Conservation (phyloP, 2,329 filamentous ascomycete species). For the Colletotrichum musicola region DNA sequence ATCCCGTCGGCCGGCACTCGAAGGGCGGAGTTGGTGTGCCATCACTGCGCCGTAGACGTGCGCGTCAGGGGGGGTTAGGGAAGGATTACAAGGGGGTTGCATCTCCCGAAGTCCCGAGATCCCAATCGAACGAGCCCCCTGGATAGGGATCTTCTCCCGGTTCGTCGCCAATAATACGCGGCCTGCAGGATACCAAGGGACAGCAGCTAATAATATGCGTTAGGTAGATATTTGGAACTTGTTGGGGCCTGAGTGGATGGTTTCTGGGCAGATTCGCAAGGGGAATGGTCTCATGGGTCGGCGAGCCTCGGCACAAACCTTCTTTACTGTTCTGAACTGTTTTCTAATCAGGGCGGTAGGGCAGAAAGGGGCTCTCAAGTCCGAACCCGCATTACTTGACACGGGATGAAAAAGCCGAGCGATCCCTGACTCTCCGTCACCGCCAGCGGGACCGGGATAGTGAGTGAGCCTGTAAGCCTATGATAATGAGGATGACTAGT, state of each 20-base stretch:
- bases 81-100: too few species aligned
- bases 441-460: background rate
- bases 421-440: conserved; percentile 17
- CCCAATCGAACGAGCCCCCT: too few species aligned
- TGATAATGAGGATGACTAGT: too few species aligned
- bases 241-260: conserved; percentile 15
- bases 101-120: too few species aligned
- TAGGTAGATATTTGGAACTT: background rate
- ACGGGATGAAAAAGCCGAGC: background rate
- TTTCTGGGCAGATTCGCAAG: conserved; percentile 8
- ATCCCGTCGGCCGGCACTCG: conserved; percentile 4
- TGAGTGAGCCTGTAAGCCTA: too few species aligned
- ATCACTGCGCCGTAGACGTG: conserved; percentile 6
- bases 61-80: background rate
- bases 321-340: background rate
- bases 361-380: background rate
- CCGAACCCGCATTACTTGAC: conserved; percentile 3
- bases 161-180: too few species aligned
- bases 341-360: background rate
- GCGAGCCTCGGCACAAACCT: conserved; percentile 5
- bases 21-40: background rate
- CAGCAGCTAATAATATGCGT: too few species aligned
- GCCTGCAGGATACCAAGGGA: too few species aligned
- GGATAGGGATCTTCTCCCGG: too few species aligned
- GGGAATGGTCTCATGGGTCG: conserved; percentile 17